Evolutionary conservation across 2,329 filamentous ascomycete genomes (phyloP).

Genomic region (Zasmidium citrigriseum): DNA sequence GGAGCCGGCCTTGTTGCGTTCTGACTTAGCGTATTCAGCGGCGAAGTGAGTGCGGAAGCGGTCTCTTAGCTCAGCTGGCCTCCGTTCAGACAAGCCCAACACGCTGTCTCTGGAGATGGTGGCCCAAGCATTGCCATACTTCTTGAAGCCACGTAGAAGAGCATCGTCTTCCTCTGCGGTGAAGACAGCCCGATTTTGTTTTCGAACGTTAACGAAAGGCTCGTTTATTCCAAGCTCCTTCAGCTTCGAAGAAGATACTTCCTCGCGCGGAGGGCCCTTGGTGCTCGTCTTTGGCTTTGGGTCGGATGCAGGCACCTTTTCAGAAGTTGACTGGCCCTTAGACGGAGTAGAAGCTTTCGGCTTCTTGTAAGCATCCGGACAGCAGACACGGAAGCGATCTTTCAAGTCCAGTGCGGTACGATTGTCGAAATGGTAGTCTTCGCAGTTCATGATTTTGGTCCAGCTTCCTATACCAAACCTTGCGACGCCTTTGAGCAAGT

Average conservation of each 20-base stretch:
- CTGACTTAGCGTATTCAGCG: conserved; percentile 55
- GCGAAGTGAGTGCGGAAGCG: conserved; percentile 63
- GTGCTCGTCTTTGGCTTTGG: neutral
- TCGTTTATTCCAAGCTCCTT: conserved; percentile 50
- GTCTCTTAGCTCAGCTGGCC: conserved; percentile 62
- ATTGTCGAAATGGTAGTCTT: conserved; percentile 58
- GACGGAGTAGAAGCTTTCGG: neutral
- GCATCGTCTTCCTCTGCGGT: conserved; percentile 59
- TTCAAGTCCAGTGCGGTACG: conserved; percentile 65
- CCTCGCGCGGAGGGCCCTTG: conserved; percentile 27
- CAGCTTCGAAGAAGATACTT: conserved; percentile 35
- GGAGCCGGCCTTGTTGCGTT: conserved; percentile 21
- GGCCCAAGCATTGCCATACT: conserved; percentile 62
- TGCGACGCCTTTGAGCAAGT: conserved; percentile 59
- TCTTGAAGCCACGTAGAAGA: conserved; percentile 59
- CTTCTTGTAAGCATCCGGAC: conserved; percentile 29
- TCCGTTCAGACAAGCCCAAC: conserved; percentile 53
- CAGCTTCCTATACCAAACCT: conserved; percentile 65
- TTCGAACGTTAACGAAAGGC: conserved; percentile 51
- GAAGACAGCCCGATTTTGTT: conserved; percentile 58
- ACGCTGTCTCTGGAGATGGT: conserved; percentile 57
- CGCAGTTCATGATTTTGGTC: conserved; percentile 61
- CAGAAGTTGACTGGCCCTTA: neutral
- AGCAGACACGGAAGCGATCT: conserved; percentile 50
- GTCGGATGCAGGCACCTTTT: neutral